phyloP scores from a whole-genome alignment of 805 yeast genomes.

The Millerozyma miso region DNA sequence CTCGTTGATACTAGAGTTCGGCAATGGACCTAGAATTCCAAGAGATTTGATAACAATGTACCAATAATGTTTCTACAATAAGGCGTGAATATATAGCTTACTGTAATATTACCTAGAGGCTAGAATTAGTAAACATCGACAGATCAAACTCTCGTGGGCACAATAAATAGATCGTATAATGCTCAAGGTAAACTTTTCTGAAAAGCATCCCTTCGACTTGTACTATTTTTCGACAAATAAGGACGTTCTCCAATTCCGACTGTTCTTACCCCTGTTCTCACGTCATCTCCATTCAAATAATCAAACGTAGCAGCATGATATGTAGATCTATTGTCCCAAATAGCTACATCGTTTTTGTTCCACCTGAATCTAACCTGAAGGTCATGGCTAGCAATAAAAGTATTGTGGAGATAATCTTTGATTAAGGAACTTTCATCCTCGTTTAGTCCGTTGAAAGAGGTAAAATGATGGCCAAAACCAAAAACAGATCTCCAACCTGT shows the following conservation, averaged over 20 bases:
- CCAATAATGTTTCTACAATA: too few relatives aligned
- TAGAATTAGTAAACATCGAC: too few relatives aligned
- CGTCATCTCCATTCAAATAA: conserved; percentile 3
- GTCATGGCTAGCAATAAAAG: conserved; percentile 45
- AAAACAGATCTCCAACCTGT: conserved; percentile 26
- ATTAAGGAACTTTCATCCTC: conserved; percentile 29
- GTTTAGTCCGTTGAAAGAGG: conserved; percentile 8
- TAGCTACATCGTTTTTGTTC: conserved; percentile 40
- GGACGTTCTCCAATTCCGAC: conserved; percentile 9
- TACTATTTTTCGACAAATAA: conserved; percentile 4
- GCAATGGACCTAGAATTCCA: too few relatives aligned
- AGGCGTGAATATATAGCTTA: too few relatives aligned
- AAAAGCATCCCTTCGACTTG: conserved; percentile 6
- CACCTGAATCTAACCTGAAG: conserved; percentile 49
- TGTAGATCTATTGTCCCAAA: conserved; percentile 54
- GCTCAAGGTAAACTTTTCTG: too few relatives aligned
- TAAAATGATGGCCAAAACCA: conserved; percentile 19
- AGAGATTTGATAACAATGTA: too few relatives aligned
- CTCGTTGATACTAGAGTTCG: too few relatives aligned
- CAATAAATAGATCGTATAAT: too few relatives aligned
- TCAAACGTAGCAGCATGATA: conserved; percentile 15
- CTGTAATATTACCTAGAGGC: too few relatives aligned
- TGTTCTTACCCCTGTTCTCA: conserved; percentile 8
- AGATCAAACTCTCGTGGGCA: too few relatives aligned
- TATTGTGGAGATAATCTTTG: conserved; percentile 37